Percentiles rank a stretch among this genome's conserved stretches.
phyloP scores from a whole-genome alignment of 2,329 filamentous ascomycete species.

The Blumeria hordei region DNA sequence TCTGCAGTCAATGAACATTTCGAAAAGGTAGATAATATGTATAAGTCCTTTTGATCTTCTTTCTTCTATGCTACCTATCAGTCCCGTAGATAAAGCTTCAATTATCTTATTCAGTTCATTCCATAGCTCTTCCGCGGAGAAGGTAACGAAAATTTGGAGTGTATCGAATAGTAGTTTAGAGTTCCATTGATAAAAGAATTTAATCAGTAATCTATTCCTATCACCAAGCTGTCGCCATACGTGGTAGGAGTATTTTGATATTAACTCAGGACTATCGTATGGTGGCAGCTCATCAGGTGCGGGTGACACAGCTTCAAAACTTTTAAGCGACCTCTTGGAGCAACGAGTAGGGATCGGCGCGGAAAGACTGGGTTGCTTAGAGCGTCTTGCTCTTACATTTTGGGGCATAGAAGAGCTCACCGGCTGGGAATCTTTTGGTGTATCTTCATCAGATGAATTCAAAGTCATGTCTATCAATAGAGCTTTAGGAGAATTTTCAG shows the following conservation, averaged over 20 bases:
- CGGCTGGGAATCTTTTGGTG: neutral
- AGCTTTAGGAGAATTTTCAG: neutral
- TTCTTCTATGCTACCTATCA: conserved; percentile 3
- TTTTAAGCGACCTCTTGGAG: neutral
- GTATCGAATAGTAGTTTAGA: conserved; percentile 1
- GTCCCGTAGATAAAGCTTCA: conserved; percentile 2
- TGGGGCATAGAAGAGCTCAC: neutral
- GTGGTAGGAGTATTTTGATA: conserved; percentile 7
- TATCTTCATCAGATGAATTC: conserved; percentile 5
- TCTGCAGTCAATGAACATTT: conserved; percentile 14
- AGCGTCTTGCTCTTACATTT: neutral
- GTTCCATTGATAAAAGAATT: conserved; percentile 16
- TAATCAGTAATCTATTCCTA: conserved; percentile 19
- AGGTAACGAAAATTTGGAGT: conserved; percentile 4
- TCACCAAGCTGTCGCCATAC: conserved; percentile 8
- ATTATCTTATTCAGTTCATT: conserved; percentile 5
- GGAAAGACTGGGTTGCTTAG: neutral
- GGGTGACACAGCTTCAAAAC: neutral
- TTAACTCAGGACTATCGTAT: conserved; percentile 7
- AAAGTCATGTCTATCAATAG: conserved; percentile 8
- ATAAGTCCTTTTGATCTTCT: neutral
- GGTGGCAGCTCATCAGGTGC: conserved; percentile 6
- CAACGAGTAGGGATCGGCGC: too few relatives aligned
- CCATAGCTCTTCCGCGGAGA: conserved; percentile 4
- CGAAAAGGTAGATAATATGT: conserved; percentile 9